Evolutionary conservation across 2,329 filamentous ascomycete species (phyloP), one percentile per base, ranked within the genome.

Genomic region (Nakataea oryzae): DNA sequence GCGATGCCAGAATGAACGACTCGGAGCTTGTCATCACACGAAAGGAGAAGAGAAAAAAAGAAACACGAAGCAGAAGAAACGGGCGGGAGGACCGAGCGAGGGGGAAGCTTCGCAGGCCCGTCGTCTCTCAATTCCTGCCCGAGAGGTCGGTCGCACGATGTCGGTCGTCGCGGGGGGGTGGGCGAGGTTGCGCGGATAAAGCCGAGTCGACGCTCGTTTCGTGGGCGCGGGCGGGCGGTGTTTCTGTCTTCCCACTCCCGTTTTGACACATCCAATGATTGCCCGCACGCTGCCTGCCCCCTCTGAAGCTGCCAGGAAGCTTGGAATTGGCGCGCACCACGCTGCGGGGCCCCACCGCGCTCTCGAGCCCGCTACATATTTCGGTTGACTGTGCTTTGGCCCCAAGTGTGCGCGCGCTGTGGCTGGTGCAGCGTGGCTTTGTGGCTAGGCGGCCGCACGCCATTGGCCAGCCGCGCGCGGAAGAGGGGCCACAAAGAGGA

Each of bases 21-120:
- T 62, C n/a, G 50, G 62, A 62, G 62, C 32, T 62, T 60, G 62
- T 57, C 54, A 62, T 61, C 17, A 56, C 41, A 57, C n/a, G 50
- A 21, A 60, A 30, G 50, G 7, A n/a, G 32, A 50, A 30, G 13
- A 21, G 29, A 41, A 29, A 6, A 29, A 21, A 59, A 50, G 24
- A 41, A 59, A 59, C 3, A 27, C 28, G 17, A 28, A 41, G 26
- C 14, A 59, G 6, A 27, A 50, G 17, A 28, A 41, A 41, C 14
- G 3, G 28, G 28, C 26, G 27, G 57, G 11, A 14, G 14, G 57
- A 1, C n/a, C 54, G 54, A 24, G 5, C 24, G 54, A 21, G 5
- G 54, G 24, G 13, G 24, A 4, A 28, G 54, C 26, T 57, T 57
- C 54, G 54, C 28, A 27, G 54, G 24, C 54, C 54, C 41, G 41